phyloP scores from a whole-genome alignment of 2,329 filamentous ascomycete genomes.

The Aspergillus chevalieri region DNA sequence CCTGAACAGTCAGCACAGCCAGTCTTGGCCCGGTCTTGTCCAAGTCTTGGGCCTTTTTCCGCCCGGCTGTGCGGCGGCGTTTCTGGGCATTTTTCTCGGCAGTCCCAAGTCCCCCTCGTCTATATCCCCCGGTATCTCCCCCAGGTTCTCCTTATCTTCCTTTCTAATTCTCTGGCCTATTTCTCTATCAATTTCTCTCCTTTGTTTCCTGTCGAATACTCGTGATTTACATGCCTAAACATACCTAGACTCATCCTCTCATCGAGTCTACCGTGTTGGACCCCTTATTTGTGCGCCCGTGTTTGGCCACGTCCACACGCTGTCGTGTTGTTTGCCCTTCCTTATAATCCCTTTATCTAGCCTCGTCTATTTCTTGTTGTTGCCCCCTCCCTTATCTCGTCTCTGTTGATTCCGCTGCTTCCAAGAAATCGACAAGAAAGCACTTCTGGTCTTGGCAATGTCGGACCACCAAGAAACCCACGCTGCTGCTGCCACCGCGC shows the following conservation, averaged over 20 bases:
- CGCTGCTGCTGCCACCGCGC: background rate
- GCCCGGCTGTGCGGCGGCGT: constrained; percentile 26
- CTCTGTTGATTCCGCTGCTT: constrained; percentile 23
- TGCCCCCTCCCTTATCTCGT: constrained; percentile 1
- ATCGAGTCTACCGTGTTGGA: too few species aligned
- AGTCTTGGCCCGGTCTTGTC: constrained; percentile 33
- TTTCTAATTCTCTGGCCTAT: constrained; percentile 6
- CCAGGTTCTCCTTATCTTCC: constrained; percentile 1
- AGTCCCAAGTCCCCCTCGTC: constrained; percentile 1
- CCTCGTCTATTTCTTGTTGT: background rate
- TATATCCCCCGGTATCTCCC: constrained; percentile 3
- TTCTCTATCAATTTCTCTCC: constrained; percentile 4
- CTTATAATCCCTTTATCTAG: background rate
- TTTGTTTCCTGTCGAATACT: constrained; percentile 2
- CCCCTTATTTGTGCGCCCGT: too few species aligned
- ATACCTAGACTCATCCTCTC: too few species aligned
- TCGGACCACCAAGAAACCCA: constrained; percentile 30
- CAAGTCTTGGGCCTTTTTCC: constrained; percentile 23
- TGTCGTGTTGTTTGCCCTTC: constrained; percentile 6
- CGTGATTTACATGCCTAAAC: too few species aligned
- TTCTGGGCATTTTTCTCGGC: constrained; percentile 27
- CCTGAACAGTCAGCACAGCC: background rate
- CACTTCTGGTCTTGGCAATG: constrained; percentile 36
- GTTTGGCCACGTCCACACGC: too few species aligned
- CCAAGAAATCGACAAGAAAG: constrained; percentile 27